Conservation (phyloP, 305 asterid genomes). For the Solanum aculeatissimum region DNA sequence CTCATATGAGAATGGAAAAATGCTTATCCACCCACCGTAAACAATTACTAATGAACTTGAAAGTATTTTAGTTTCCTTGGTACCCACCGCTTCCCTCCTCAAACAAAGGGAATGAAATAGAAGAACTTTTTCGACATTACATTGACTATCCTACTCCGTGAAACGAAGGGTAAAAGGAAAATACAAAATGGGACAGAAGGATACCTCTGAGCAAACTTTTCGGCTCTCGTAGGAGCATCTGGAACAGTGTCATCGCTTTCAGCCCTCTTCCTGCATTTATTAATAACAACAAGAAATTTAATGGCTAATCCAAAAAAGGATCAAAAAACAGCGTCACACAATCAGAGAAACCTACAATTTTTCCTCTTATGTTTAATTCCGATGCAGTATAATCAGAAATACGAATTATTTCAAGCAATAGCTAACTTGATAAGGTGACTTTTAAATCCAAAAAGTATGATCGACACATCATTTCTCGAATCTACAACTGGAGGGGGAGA, state of each 20-base stretch:
- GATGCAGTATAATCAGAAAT: neutral
- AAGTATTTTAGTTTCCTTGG: neutral
- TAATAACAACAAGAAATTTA: neutral
- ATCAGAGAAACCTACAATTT: neutral
- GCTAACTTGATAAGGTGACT: neutral
- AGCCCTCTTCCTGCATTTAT: slow-evolving; percentile 60
- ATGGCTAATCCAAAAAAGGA: neutral
- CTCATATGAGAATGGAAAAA: no score
- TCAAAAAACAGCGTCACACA: neutral
- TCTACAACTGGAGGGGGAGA: neutral
- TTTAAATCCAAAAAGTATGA: neutral
- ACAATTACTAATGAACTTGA: no score
- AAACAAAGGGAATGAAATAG: neutral
- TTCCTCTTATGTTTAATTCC: neutral
- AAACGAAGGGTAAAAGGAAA: neutral
- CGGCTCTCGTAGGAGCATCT: slow-evolving; percentile 71
- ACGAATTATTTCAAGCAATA: neutral
- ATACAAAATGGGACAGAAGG: neutral
- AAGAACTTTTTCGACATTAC: neutral
- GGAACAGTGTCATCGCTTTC: slow-evolving; percentile 66
- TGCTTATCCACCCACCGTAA: no score
- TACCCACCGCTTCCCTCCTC: neutral
- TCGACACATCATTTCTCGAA: neutral
- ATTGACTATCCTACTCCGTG: neutral
- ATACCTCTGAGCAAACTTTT: slow-evolving; percentile 77